Base-by-base conservation (phyloP, 352 stramenopile species). In the Pythium dissimile region DNA sequence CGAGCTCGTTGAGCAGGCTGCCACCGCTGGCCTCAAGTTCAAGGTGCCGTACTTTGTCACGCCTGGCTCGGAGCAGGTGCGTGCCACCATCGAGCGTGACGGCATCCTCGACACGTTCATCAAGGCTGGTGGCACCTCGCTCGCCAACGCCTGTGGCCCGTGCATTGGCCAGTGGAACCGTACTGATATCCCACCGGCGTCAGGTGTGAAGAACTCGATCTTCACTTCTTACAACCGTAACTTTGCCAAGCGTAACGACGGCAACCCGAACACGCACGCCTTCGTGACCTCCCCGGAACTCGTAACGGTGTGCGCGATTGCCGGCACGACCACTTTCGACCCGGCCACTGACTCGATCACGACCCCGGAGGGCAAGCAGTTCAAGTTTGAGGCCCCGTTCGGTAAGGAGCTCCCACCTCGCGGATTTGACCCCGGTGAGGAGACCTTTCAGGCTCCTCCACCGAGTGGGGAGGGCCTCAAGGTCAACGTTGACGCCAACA, bases 111-210 rank as follows among this genome's bases (percentile, higher is more conserved):
- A 95, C 55, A 96, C 81, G 37, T 97, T 97, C 73, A 53, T 91
- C 21, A 63, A 96, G 58, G 83, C 88, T 20, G 91, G 91, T 46
- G 91, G 81, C 48, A 96, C 80, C 43, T 83, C 92, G 16, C 84
- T 97, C 41, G 89, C 91, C 49, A 97, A 97, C 73, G 91, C 91
- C 45, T 97, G 91, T 57, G 91, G 91, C 31, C 91, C 91, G 28
- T 97, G 91, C 79, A 97, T 97, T 86, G 91, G 91, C 21, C 89
- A 97, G 85, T 97, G 91, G 91, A 97, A 97, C 77, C 87, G 91
- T 64, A 83, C 68, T 5, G 88, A 97, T 62, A 75, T 94, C 62
- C 70, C 87, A 43, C 84, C 85, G 70, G 84, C 87, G 35, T 79
- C 82, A 75, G 89, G 88, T 64, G 74, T 82, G 66, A 94, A 93